Base-by-base conservation (phyloP, 2,329 filamentous ascomycete species). In the Emergomyces orientalis region DNA sequence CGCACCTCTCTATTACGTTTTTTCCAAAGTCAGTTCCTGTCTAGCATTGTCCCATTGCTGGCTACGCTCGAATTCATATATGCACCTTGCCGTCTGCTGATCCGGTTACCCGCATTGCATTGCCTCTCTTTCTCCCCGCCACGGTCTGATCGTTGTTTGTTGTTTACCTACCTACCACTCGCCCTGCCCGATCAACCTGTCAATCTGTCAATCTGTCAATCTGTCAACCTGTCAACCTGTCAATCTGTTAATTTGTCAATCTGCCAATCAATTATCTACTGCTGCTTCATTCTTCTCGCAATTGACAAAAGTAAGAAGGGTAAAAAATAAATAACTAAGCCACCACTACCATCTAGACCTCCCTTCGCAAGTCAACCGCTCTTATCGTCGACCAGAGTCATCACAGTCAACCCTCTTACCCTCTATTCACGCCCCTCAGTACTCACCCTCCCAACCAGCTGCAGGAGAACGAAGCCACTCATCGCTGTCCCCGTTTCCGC, bases 391-490 rank as follows among this genome's bases (percentile, higher is more conserved):
- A 43, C 61, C 54, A 39, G 61, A 49, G 14, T 69, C 69, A 47
- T 70, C 73, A 63, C 72, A 73, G 66, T 74, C 72, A 45, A 67
- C 72, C 32, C 65, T 73, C 27, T 69, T 68, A 52, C 67, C 71
- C 22, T 68, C 73, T 64, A 71, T 69, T 59, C 71, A 71, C n/a
- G 61, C 71, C 70, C 61, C 52, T 58, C 37, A 65, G 64, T 49
- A 60, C 51, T n/a, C 51, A 14, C 27, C 27, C 51, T 34, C 25
- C 22, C 45, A 5, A 25, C 22, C 45, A 49, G n/a, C 22, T 54
- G 13, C 14, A 34, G 27, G 5, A 34, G 66, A 68, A 65, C 14
- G 69, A 62, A 69, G 68, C 62, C 61, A 70, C 49, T 73, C 71
- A 49, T 67, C 67, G 59, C 67, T 71, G 56, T 69, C 72, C 30